Conservation (phyloP, 2,329 filamentous ascomycete genomes). For the Albophoma yamanashiensis region DNA sequence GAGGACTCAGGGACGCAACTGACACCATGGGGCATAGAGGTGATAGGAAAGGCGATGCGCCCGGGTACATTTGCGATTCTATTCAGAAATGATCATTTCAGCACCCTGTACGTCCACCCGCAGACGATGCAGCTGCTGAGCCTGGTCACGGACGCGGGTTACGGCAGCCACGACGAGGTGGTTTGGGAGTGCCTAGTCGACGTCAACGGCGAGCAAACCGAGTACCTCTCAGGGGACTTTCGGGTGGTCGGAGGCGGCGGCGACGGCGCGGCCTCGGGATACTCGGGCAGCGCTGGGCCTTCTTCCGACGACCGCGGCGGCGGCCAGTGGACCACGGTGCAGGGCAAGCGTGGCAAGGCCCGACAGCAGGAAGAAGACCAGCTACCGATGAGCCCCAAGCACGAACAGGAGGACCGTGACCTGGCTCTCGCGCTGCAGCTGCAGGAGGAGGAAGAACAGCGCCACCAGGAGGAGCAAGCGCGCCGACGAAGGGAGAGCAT, state of each 20-base stretch:
- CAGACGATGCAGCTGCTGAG: constrained; percentile 65
- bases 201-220: constrained; percentile 70
- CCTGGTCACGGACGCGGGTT: constrained; percentile 87
- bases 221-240: constrained; percentile 88
- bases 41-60: constrained; percentile 57
- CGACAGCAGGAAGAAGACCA: constrained; percentile 13
- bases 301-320: constrained; percentile 9
- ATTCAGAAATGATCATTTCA: constrained; percentile 96
- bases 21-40: constrained; percentile 68
- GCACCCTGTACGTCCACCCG: constrained; percentile 84
- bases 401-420: constrained; percentile 73
- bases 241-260: constrained; percentile 56
- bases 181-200: constrained; percentile 94
- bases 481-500: constrained; percentile 55
- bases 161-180: constrained; percentile 76
- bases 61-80: constrained; percentile 80
- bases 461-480: constrained; percentile 54
- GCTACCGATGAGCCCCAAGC: constrained; percentile 25
- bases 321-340: constrained; percentile 46
- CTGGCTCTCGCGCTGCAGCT: constrained; percentile 83
- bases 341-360: constrained; percentile 18
- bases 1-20: constrained; percentile 73
- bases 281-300: constrained; percentile 1
- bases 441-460: constrained; percentile 87
- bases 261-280: constrained; percentile 9